phyloP scores from a whole-genome alignment of 2,329 filamentous ascomycete genomes.

The Cladorrhinum sp. region DNA sequence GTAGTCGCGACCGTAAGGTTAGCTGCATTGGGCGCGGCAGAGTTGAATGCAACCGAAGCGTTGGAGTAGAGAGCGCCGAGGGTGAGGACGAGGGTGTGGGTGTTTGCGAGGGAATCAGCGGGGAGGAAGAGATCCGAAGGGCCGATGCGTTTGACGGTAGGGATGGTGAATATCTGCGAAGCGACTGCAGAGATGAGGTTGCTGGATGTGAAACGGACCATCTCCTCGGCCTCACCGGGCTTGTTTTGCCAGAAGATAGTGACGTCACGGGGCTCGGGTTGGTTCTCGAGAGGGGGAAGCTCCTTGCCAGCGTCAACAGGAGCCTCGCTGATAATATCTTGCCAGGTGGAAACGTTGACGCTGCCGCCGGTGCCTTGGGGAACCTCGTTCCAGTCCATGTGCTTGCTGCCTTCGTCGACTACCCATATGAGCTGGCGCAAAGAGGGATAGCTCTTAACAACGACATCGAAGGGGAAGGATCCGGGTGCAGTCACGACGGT shows the following conservation, averaged over 20 bases:
- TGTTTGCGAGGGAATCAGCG: constrained; percentile 74
- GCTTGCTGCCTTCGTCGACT: constrained; percentile 82
- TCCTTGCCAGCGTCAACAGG: constrained; percentile 56
- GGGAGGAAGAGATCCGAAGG: constrained; percentile 80
- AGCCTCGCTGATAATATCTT: constrained; percentile 76
- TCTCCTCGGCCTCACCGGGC: constrained; percentile 55
- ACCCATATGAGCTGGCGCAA: constrained; percentile 87
- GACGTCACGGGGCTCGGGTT: constrained; percentile 51
- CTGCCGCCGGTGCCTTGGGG: constrained; percentile 72
- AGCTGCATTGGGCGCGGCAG: constrained; percentile 71
- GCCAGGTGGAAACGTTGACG: constrained; percentile 86
- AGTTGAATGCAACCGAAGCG: constrained; percentile 82
- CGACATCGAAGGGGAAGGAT: constrained; percentile 73
- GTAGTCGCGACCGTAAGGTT: constrained; percentile 71
- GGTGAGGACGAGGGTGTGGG: constrained; percentile 75
- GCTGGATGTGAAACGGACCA: constrained; percentile 76
- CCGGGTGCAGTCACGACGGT: constrained; percentile 81
- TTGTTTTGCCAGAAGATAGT: constrained; percentile 65
- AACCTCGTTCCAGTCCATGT: constrained; percentile 93
- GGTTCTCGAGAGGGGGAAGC: constrained; percentile 61
- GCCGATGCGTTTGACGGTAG: constrained; percentile 68
- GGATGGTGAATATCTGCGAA: constrained; percentile 72
- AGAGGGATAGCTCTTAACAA: constrained; percentile 65
- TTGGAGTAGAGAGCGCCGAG: constrained; percentile 82
- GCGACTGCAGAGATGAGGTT: constrained; percentile 89